Evolutionary conservation across 345 rosid genomes (phyloP).

Genomic region (Hevea brasiliensis): DNA sequence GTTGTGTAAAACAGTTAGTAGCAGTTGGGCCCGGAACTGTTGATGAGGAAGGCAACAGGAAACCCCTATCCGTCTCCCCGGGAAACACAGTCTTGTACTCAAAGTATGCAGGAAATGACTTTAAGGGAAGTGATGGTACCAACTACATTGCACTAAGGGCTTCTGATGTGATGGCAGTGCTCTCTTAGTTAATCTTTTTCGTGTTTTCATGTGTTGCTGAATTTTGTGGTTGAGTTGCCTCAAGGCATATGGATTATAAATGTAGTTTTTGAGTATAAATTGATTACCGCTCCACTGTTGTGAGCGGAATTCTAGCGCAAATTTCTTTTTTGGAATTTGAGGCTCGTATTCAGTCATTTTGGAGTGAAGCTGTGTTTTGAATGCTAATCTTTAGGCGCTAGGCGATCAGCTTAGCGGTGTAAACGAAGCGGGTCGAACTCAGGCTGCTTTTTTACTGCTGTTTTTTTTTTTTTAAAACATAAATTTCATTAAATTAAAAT

Average conservation of each 20-base stretch:
- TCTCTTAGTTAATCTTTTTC: constrained; percentile 49
- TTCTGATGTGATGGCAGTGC: constrained; percentile 90
- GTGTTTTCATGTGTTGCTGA: constrained; percentile 20
- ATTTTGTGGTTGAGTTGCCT: constrained; percentile 29
- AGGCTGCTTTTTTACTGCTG: too few relatives aligned
- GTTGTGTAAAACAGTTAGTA: constrained; percentile 51
- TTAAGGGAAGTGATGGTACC: constrained; percentile 72
- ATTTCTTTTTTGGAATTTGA: too few relatives aligned
- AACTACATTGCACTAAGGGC: constrained; percentile 80
- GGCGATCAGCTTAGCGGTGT: too few relatives aligned
- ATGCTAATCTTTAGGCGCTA: too few relatives aligned
- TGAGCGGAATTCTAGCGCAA: not conserved
- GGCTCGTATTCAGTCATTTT: too few relatives aligned
- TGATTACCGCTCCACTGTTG: not conserved
- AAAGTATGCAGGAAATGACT: constrained; percentile 90
- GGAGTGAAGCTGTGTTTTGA: too few relatives aligned
- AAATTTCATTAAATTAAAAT: too few relatives aligned
- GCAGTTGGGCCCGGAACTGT: constrained; percentile 83
- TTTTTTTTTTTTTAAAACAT: too few relatives aligned
- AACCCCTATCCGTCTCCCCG: constrained; percentile 47
- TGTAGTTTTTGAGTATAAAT: constrained; percentile 17
- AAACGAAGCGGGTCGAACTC: too few relatives aligned
- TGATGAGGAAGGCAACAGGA: constrained; percentile 73
- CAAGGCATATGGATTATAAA: constrained; percentile 24
- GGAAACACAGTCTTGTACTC: constrained; percentile 87